Evolutionary conservation across 768 basidiomycete genomes (phyloP).

Genomic region (Termitomyces sp.): DNA sequence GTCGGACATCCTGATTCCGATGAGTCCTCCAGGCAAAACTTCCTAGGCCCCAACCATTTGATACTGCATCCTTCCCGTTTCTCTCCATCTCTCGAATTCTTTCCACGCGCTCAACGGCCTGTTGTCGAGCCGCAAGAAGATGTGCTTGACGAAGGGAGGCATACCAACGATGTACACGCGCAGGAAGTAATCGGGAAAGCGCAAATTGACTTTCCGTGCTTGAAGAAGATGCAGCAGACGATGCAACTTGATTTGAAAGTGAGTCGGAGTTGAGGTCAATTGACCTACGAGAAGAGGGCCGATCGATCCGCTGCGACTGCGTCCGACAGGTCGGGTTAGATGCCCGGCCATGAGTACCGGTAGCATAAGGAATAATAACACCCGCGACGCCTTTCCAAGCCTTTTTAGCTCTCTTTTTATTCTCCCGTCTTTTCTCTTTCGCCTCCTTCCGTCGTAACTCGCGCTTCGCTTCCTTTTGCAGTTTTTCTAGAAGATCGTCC

Average conservation of each 20-base stretch:
- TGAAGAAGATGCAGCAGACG: constrained; percentile 11
- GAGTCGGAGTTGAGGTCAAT: constrained; percentile 7
- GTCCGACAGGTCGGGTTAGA: background rate
- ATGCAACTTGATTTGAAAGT: background rate
- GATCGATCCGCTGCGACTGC: background rate
- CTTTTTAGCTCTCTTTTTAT: constrained; percentile 45
- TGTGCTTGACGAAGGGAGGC: constrained; percentile 64
- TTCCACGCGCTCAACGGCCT: constrained; percentile 63
- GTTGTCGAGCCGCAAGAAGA: constrained; percentile 59
- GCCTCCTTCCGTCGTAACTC: constrained; percentile 40
- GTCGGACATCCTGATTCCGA: constrained; percentile 6
- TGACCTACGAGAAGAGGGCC: constrained; percentile 1
- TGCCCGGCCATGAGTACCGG: background rate
- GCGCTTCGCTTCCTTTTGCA: constrained; percentile 48
- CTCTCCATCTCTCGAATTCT: constrained; percentile 59
- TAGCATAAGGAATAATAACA: constrained; percentile 30
- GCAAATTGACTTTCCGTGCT: constrained; percentile 17
- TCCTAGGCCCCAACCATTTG: constrained; percentile 68
- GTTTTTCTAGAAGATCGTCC: constrained; percentile 61
- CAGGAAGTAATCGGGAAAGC: constrained; percentile 32
- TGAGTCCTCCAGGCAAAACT: constrained; percentile 45
- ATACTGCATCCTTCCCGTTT: constrained; percentile 20
- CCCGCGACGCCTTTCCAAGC: constrained; percentile 56
- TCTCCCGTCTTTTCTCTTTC: constrained; percentile 41
- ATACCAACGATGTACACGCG: constrained; percentile 47